A percentile compares a stretch with the other conserved stretches of the same genome.
Conservation (phyloP, 1,284 basidiomycete species). For the Ganoderma sinense region DNA sequence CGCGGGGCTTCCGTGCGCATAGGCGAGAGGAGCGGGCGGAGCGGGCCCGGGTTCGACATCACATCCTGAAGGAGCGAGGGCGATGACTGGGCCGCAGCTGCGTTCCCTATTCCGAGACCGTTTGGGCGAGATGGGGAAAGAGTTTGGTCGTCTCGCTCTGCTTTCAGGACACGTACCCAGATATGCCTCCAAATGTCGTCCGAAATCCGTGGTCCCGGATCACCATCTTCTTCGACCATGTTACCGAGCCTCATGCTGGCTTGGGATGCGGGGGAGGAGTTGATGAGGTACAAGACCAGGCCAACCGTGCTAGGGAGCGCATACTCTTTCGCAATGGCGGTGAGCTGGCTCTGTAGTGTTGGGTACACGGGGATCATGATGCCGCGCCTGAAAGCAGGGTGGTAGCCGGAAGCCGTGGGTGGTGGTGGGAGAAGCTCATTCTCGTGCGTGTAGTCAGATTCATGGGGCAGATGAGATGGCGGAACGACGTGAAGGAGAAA, state of each 20-base stretch:
- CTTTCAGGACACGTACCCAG: conserved; percentile 74
- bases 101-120: conserved; percentile 49
- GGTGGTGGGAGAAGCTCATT: conserved; percentile 58
- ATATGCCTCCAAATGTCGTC: conserved; percentile 87
- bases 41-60: conserved; percentile 36
- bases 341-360: conserved; percentile 74
- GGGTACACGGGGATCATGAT: conserved; percentile 77
- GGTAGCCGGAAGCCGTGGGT: conserved; percentile 72
- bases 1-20: conserved; percentile 43
- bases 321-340: conserved; percentile 88
- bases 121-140: conserved; percentile 50
- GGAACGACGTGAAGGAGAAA: conserved; percentile 82
- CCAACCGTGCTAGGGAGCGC: conserved; percentile 83
- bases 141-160: conserved; percentile 66
- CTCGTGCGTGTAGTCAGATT: conserved; percentile 51
- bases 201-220: conserved; percentile 78
- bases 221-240: conserved; percentile 35
- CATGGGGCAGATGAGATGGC: conserved; percentile 70
- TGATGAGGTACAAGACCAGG: conserved; percentile 78
- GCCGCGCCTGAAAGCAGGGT: conserved; percentile 78
- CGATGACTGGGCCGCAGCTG: conserved; percentile 47
- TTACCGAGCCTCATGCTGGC: conserved; percentile 23
- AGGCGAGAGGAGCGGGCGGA: conserved; percentile 58
- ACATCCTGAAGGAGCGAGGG: conserved; percentile 53
- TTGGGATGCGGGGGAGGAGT: conserved; percentile 41